A percentile compares a stretch with the other conserved stretches of the same genome.
Evolutionary conservation across 2,329 filamentous ascomycete species (phyloP).

Genomic region (Aschersonia sp.): DNA sequence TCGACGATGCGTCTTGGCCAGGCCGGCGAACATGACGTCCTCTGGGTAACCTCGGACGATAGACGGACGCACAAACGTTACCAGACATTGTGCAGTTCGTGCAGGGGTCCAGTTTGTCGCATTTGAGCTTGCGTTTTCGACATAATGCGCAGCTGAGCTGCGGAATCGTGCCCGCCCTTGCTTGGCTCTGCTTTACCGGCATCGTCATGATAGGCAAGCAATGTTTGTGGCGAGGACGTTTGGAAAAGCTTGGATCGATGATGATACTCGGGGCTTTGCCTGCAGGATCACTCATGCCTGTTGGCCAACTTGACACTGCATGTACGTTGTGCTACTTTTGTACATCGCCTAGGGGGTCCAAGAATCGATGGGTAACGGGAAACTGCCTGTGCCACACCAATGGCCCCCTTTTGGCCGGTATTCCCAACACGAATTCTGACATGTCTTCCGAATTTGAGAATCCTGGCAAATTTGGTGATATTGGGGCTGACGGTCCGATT

Average conservation of each 20-base stretch:
- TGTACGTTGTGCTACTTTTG: no score
- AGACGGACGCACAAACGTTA: conserved; percentile 5
- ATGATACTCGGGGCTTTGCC: no score
- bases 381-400: no score
- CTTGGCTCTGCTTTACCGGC: neutral
- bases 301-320: no score
- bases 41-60: conserved; percentile 6
- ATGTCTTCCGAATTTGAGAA: neutral
- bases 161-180: conserved; percentile 2
- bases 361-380: no score
- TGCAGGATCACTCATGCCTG: no score
- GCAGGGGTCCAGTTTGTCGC: conserved; percentile 10
- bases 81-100: conserved; percentile 7
- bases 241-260: no score
- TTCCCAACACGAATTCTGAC: neutral
- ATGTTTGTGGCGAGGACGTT: no score
- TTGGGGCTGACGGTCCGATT: neutral
- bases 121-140: conserved; percentile 9
- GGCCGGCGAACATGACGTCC: conserved; percentile 7
- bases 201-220: neutral
- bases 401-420: neutral
- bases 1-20: neutral
- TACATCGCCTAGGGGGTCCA: no score
- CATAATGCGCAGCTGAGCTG: conserved; percentile 7
- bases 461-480: neutral